phyloP scores from a whole-genome alignment of 495 filamentous ascomycete genomes.

The Penicillium canariense region DNA sequence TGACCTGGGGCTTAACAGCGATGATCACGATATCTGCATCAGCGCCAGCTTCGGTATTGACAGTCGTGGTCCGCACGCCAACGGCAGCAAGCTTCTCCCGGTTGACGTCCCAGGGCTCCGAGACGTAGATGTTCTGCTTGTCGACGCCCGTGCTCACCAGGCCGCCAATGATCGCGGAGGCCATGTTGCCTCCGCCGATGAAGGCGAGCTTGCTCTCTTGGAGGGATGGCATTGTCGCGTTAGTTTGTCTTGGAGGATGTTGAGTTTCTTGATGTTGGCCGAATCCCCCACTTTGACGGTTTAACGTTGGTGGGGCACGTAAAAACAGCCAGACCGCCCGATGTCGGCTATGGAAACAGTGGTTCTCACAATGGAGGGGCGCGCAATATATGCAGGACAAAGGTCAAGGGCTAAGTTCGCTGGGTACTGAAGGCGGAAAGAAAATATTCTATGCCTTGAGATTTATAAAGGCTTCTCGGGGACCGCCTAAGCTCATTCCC shows the following conservation, averaged over 20 bases:
- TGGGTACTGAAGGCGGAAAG: not conserved
- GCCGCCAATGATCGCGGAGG: conserved; percentile 44
- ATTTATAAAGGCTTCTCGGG: no score
- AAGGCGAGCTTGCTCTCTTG: conserved; percentile 43
- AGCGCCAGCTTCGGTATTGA: conserved; percentile 85
- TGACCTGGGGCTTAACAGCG: conserved; percentile 69
- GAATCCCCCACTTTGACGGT: conserved; percentile 16
- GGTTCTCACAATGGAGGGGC: not conserved
- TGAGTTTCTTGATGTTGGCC: conserved; percentile 7
- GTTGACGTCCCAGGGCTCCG: conserved; percentile 79
- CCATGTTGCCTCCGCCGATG: conserved; percentile 47
- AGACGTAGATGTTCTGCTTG: conserved; percentile 54
- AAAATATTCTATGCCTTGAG: no score
- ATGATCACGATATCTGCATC: conserved; percentile 86
- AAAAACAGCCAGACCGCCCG: conserved; percentile 5
- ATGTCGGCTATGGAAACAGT: conserved; percentile 3
- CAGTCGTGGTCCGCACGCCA: conserved; percentile 77
- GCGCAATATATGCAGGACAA: not conserved
- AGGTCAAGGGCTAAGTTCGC: not conserved
- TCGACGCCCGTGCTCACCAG: conserved; percentile 33
- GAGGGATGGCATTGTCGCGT: conserved; percentile 33
- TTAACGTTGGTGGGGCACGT: conserved; percentile 18
- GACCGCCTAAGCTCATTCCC: no score
- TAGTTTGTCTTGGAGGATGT: not conserved
- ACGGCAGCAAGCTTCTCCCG: conserved; percentile 87